A percentile compares a stretch with the other conserved stretches of the same genome.
These are phyloP conservation scores for Dalbergia cochinchinensis DNA, from an alignment of 306 rosid species.

Conservation along the genomic window DNA sequence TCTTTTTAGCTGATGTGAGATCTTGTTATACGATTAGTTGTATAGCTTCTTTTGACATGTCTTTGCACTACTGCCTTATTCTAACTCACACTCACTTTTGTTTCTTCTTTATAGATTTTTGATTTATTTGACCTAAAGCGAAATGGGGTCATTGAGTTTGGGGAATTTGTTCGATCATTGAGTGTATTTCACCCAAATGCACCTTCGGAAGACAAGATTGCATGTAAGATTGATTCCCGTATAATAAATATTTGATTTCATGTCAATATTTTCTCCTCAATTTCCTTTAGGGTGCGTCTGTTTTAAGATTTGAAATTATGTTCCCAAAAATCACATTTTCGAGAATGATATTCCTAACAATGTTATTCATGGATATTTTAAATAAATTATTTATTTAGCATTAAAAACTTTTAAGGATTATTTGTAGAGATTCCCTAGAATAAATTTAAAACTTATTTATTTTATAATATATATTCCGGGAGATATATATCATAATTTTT, in stretches of 20 bases:
- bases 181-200: slow-evolving; percentile 86
- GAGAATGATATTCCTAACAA: too few species aligned
- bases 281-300: background rate
- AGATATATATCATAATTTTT: too few species aligned
- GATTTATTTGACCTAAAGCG: slow-evolving; percentile 80
- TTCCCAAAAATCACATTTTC: too few species aligned
- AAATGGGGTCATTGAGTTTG: slow-evolving; percentile 88
- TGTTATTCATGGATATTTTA: too few species aligned
- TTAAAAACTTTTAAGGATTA: too few species aligned
- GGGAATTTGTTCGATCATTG: slow-evolving; percentile 85
- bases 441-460: too few species aligned
- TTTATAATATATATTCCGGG: too few species aligned
- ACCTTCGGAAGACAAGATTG: slow-evolving; percentile 70
- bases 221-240: slow-evolving; percentile 59
- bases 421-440: too few species aligned
- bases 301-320: too few species aligned
- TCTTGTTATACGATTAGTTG: slow-evolving; percentile 6
- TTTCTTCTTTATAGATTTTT: slow-evolving; percentile 62
- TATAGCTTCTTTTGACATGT: slow-evolving; percentile 18
- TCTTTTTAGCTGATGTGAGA: background rate
- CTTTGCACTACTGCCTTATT: slow-evolving; percentile 3
- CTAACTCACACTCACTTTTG: slow-evolving; percentile 24
- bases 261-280: background rate
- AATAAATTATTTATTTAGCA: too few species aligned
- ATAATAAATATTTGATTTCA: background rate